Percentiles rank a stretch among this genome's conserved stretches.
phyloP scores from a whole-genome alignment of 495 filamentous ascomycete species.

The Cudoniella acicularis region DNA sequence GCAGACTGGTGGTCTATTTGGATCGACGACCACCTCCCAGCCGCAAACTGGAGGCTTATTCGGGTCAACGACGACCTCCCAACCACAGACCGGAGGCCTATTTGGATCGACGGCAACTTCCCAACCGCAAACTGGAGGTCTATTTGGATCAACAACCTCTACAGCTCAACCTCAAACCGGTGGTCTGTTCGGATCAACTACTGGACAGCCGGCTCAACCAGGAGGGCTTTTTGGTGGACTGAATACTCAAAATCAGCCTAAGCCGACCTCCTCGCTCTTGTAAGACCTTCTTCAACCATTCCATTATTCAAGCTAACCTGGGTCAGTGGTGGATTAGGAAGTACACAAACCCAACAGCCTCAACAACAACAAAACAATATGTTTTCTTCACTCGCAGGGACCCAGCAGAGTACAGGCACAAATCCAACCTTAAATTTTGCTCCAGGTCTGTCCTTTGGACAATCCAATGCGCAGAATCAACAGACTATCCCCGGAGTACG shows the following conservation, averaged over 20 bases:
- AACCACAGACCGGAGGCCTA: constrained; percentile 25
- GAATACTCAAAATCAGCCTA: constrained; percentile 30
- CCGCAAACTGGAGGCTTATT: constrained; percentile 33
- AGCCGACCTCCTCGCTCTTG: constrained; percentile 23
- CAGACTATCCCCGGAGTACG: constrained; percentile 66
- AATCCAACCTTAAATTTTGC: constrained; percentile 11
- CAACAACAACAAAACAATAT: constrained; percentile 39
- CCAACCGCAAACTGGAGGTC: constrained; percentile 20
- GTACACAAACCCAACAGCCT: constrained; percentile 43
- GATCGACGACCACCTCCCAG: constrained; percentile 32
- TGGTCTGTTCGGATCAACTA: constrained; percentile 30
- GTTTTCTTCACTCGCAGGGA: constrained; percentile 25
- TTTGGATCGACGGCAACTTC: constrained; percentile 27
- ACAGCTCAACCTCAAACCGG: constrained; percentile 26
- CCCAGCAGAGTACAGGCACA: no score
- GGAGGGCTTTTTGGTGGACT: constrained; percentile 38
- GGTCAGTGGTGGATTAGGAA: constrained; percentile 19
- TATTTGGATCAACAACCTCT: constrained; percentile 34
- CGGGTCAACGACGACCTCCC: constrained; percentile 28
- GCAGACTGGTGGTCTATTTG: constrained; percentile 35
- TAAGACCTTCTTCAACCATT: constrained; percentile 11
- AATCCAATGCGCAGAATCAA: constrained; percentile 30
- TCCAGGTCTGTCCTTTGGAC: constrained; percentile 42
- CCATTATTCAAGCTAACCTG: constrained; percentile 6
- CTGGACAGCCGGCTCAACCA: constrained; percentile 20